Base-by-base conservation (phyloP, 148 eudicot species). In the Silene uniflora region DNA sequence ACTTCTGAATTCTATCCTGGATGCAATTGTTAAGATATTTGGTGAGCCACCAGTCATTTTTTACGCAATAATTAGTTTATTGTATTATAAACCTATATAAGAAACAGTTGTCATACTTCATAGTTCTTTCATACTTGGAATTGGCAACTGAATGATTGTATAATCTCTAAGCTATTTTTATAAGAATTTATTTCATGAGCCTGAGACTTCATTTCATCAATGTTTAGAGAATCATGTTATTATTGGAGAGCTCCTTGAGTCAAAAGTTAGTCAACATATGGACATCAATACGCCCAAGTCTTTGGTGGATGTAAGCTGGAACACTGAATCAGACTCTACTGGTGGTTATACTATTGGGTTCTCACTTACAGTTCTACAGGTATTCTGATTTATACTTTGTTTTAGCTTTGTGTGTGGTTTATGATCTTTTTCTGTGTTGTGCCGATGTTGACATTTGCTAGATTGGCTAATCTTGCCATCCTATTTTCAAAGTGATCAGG, bases 271-370 rank as follows among this genome's bases (percentile, higher is more conserved):
- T 56, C 96, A 90, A 75, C 93, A 91, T 81, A 74, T 77, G 85
- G 87, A 89, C 80, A 81, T 88, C 81, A 95, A 83, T 81, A 92
- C 94, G 46, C 96, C 93, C 75, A 95, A 87, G 85, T 83, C 92
- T 73, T 73, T 89, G 85, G 88, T 79, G 60, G 99, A 92, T 74
- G 76, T 87, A 71, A 85, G 77, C 77, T 92, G 89, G 91, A 92
- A 87, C 83, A 77, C 90, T 79, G 99, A 92, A 55, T 77, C 96
- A 42, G 96, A 90, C 71, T 90, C 81, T 68, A 92, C 99, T 74
- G 99, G 99, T 81, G 99, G 99, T 81, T 95, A 89, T 78, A 88
- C 83, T 61, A 89, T 92, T 83, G 92, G 97, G 42, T 95, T 92
- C 86, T 90, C 97, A 77, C 78, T 95, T 76, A 88, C 93, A 23